phyloP scores from a whole-genome alignment of 306 rosid species.

The Dalbergia cochinchinensis region DNA sequence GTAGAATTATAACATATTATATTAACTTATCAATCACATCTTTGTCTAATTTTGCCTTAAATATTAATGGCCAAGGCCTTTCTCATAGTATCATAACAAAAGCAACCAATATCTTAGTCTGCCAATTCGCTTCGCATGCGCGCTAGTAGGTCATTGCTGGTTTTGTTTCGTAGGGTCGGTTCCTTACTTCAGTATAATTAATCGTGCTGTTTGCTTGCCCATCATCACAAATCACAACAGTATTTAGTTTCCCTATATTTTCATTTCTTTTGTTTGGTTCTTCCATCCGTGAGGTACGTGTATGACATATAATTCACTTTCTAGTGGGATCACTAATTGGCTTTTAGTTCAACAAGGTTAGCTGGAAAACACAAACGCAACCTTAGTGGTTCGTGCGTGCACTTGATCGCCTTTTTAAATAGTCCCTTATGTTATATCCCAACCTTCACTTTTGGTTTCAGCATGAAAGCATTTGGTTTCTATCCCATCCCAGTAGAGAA shows the following conservation, averaged over 20 bases:
- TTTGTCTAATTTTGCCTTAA: too few relatives aligned
- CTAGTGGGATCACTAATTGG: not conserved
- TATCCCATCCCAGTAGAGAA: too few relatives aligned
- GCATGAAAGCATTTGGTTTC: too few relatives aligned
- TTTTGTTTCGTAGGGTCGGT: not conserved
- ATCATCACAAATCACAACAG: not conserved
- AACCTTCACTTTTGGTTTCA: not conserved
- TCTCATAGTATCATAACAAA: not conserved
- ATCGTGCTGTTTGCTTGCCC: not conserved
- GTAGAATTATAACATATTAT: too few relatives aligned
- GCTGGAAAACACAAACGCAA: not conserved
- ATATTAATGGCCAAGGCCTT: too few relatives aligned
- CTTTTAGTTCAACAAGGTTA: not conserved
- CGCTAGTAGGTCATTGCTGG: not conserved
- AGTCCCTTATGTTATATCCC: not conserved
- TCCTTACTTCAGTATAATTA: not conserved
- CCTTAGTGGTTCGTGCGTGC: conserved; percentile 24
- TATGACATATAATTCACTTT: not conserved
- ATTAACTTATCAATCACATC: too few relatives aligned
- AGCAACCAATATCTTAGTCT: not conserved
- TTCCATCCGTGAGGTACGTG: not conserved
- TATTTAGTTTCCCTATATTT: not conserved
- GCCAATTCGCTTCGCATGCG: not conserved
- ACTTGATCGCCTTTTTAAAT: conserved; percentile 3
- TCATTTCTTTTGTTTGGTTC: not conserved